Evolutionary conservation across 2,329 filamentous ascomycete species (phyloP).

Genomic region (Talaromyces piceae): DNA sequence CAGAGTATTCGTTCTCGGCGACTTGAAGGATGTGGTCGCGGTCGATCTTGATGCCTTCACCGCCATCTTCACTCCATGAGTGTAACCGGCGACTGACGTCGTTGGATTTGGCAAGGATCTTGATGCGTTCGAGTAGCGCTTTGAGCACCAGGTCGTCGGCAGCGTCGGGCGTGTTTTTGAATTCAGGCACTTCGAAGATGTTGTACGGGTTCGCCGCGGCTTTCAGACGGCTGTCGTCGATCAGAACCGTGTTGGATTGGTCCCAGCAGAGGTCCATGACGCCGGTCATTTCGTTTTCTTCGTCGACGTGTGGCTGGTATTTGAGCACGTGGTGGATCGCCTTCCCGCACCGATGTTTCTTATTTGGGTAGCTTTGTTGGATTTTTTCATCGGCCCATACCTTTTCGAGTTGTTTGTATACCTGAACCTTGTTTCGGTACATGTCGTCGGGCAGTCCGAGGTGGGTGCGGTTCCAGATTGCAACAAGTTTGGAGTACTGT

Average conservation of each 20-base stretch:
- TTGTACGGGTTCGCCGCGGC: slow-evolving; percentile 77
- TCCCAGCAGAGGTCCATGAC: slow-evolving; percentile 50
- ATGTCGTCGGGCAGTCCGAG: slow-evolving; percentile 60
- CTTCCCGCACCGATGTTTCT: slow-evolving; percentile 11
- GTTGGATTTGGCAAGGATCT: slow-evolving; percentile 42
- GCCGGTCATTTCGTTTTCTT: slow-evolving; percentile 21
- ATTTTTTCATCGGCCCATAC: slow-evolving; percentile 56
- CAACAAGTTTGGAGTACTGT: slow-evolving; percentile 52
- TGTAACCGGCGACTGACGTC: slow-evolving; percentile 41
- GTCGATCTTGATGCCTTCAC: slow-evolving; percentile 1
- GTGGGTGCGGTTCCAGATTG: slow-evolving; percentile 69
- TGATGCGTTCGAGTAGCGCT: slow-evolving; percentile 47
- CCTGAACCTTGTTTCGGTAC: slow-evolving; percentile 66
- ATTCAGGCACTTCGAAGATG: slow-evolving; percentile 73
- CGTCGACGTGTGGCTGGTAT: background rate
- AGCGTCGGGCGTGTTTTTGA: slow-evolving; percentile 41
- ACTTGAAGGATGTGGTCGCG: slow-evolving; percentile 3
- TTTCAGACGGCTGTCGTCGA: slow-evolving; percentile 81
- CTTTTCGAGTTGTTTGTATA: slow-evolving; percentile 74
- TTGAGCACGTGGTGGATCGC: background rate
- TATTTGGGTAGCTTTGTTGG: slow-evolving; percentile 35
- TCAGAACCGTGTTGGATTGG: slow-evolving; percentile 78
- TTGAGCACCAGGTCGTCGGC: slow-evolving; percentile 39
- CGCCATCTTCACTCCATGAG: slow-evolving; percentile 22
- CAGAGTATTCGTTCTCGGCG: background rate